Base-by-base conservation (phyloP, 352 stramenopile species). In the Blastocystis sp. region DNA sequence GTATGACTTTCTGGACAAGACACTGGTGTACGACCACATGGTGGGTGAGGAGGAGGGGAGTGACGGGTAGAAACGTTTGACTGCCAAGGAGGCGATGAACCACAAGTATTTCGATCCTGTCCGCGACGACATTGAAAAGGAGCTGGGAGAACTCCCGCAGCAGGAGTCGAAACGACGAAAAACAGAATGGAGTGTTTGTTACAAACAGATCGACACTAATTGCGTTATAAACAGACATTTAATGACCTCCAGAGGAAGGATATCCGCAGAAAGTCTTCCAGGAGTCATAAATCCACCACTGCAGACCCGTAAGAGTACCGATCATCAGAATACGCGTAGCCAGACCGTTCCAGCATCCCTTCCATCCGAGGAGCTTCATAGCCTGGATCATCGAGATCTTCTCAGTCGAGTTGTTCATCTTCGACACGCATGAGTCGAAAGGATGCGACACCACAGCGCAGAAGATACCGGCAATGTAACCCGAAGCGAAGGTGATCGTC, bases 361-460 rank as follows among this genome's bases (percentile, higher is more conserved):
- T 89, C 29, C 48, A 59, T 18, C 87, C 87, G 0, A 89, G 84
- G n/a, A 94, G 91, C 81, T 92, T 92, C 77, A 95, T 94, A 84
- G 95, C 93, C 84, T 93, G 88, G 21, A 93, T 87, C 84, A 92
- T 93, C 1, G 88, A 90, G 40, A 90, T 91, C 7, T 88, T 93
- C 85, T 94, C 94, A 51, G 91, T 91, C 9, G 93, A 92, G 91
- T 95, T 96, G 88, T 92, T 92, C 91, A 95, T 94, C 90, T 98
- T 97, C 64, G 95, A 98, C 87, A 99, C 93, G 69, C 98, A 92
- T 57, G 94, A 98, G 91, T 99, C 96, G 64, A 95, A 95, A 71
- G 96, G 96, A 92, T 99, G 96, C 88, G 95, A 98, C 87, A 98
- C 97, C 87, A 99, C 96, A 84, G 96, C 96, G 81, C 95, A 96